Conservation (phyloP, 768 basidiomycete genomes). For the Russula ochroleuca region DNA sequence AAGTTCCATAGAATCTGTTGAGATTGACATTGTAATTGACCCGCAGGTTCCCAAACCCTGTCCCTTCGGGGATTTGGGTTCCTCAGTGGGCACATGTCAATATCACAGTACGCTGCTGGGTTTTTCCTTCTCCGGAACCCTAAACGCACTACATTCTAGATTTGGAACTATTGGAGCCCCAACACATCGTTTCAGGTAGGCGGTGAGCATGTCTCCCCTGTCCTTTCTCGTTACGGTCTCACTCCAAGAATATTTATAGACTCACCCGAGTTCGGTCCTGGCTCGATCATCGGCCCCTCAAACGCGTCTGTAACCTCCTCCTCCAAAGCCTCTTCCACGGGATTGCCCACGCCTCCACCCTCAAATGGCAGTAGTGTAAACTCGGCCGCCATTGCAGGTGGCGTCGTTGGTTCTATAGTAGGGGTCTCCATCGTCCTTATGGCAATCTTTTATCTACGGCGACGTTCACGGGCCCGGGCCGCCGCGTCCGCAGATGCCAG, state of each 20-base stretch:
- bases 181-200: neutral
- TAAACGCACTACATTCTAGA: neutral
- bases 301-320: neutral
- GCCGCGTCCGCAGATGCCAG: neutral
- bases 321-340: too few relatives aligned
- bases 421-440: neutral
- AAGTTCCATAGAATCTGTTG: neutral
- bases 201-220: neutral
- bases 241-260: neutral
- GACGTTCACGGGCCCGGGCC: neutral
- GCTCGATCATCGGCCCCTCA: neutral
- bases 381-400: neutral
- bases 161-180: neutral
- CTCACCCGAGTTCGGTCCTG: neutral
- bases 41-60: constrained; percentile 7
- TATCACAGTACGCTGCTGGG: neutral
- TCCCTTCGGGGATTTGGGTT: constrained; percentile 9
- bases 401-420: neutral
- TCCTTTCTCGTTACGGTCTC: neutral
- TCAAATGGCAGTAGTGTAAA: neutral
- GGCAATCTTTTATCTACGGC: neutral
- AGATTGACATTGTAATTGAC: neutral
- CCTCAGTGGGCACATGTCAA: constrained; percentile 5
- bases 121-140: neutral
- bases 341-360: too few relatives aligned